Evolutionary conservation across 768 basidiomycete species (phyloP).

Genomic region (Trametes maxima): DNA sequence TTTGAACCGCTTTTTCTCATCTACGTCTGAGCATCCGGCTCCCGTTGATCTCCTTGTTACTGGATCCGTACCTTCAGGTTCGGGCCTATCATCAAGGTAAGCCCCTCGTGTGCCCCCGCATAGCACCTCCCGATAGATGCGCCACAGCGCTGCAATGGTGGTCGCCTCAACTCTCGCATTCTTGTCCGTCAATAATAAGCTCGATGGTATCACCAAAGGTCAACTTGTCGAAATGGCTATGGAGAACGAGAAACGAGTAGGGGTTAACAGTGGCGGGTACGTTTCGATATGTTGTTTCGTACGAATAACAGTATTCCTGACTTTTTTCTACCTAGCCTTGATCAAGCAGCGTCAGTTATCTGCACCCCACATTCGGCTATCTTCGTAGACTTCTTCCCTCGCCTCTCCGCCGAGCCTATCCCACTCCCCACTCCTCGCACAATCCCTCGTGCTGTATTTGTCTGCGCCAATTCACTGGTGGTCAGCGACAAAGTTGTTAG

Average conservation of each 20-base stretch:
- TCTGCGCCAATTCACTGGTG: slow-evolving; percentile 83
- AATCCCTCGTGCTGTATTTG: slow-evolving; percentile 54
- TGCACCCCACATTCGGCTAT: slow-evolving; percentile 69
- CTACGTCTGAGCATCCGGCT: slow-evolving; percentile 40
- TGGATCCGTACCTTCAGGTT: slow-evolving; percentile 84
- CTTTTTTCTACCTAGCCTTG: slow-evolving; percentile 62
- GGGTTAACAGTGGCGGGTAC: slow-evolving; percentile 81
- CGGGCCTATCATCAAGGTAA: slow-evolving; percentile 70
- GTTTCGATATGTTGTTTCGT: slow-evolving; percentile 25
- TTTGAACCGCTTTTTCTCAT: slow-evolving; percentile 58
- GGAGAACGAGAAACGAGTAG: slow-evolving; percentile 83
- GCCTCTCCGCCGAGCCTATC: slow-evolving; percentile 64
- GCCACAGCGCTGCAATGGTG: slow-evolving; percentile 81
- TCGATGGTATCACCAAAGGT: slow-evolving; percentile 58
- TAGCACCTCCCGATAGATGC: not conserved
- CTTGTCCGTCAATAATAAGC: slow-evolving; percentile 73
- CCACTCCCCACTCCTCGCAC: slow-evolving; percentile 53
- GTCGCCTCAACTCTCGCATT: slow-evolving; percentile 85
- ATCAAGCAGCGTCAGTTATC: slow-evolving; percentile 89
- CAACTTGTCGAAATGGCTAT: slow-evolving; percentile 78
- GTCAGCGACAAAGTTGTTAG: slow-evolving; percentile 72
- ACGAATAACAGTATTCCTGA: not conserved
- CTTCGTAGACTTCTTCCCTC: slow-evolving; percentile 82
- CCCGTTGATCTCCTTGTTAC: slow-evolving; percentile 77
- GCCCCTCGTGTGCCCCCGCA: not conserved